Evolutionary conservation across 495 filamentous ascomycete species (phyloP), one percentile per base, ranked within the genome.

Genomic region (Aspergillus sclerotioniger): DNA sequence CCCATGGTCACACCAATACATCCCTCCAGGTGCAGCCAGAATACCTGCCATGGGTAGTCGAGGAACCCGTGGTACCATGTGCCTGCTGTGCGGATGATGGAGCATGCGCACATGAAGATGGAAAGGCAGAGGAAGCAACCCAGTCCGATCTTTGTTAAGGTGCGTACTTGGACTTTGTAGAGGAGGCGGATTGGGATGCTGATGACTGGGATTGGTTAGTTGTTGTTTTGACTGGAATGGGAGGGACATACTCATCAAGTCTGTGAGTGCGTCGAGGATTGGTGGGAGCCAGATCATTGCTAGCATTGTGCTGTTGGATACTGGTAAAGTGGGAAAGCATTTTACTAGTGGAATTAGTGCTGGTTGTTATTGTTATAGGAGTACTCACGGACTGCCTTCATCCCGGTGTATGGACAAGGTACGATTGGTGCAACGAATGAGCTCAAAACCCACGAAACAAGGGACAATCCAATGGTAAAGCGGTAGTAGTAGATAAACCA

Each of bases 51-150:
- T 3, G 37, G 37, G 37, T 41, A 41, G 37, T 41, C 37, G 37
- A 41, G 37, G 12, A n/a, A 12, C 37, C 37, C 37, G 37, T 41
- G 37, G 37, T 41, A 41, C 12, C n/a, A 41, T 1, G 37, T 41
- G 10, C 37, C 37, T 41, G 60, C 25, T 66, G 58, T 47, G 46
- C 20, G 46, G 46, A 21, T 21, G 46, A 28, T 49, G 46, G 46
- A 49, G 19, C 16, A 31, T 10, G 21, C 20, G 46, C 20, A 49
- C 19, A 48, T 21, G 45, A 29, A 48, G 45, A 48, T 21, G 45
- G 45, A 48, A 0, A 48, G 45, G 45, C 19, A 48, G 45, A 48
- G 45, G 45, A 29, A 48, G 16, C 19, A 29, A 17, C 8, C 19
- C 10, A 48, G 45, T 21, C 19, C 19, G 45, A 48, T 21, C 6